Conservation (phyloP, 495 filamentous ascomycete genomes). For the Penicillium longicatenatum region DNA sequence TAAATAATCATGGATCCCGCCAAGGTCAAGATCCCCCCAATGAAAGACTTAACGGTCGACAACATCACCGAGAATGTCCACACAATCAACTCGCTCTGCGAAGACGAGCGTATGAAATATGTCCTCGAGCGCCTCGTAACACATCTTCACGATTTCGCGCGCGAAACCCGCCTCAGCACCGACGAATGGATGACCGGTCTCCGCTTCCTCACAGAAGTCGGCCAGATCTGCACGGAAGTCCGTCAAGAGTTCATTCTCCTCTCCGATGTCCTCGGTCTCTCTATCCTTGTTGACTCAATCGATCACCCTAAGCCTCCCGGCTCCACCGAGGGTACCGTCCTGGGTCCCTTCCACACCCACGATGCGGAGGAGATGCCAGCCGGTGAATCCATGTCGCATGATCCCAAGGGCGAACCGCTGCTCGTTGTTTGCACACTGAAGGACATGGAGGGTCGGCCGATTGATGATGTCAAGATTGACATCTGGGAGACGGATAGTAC, state of each 20-base stretch:
- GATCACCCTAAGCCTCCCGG: constrained; percentile 81
- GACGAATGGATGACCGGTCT: constrained; percentile 79
- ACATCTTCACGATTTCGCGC: constrained; percentile 81
- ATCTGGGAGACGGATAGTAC: constrained; percentile 93
- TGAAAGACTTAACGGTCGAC: constrained; percentile 76
- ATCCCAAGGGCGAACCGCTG: constrained; percentile 59
- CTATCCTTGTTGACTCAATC: constrained; percentile 85
- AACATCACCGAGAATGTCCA: constrained; percentile 82
- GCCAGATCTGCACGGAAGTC: constrained; percentile 71
- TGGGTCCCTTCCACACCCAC: constrained; percentile 93
- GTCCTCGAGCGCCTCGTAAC: constrained; percentile 72
- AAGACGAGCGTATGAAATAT: constrained; percentile 67
- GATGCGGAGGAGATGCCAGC: constrained; percentile 68
- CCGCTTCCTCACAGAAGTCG: constrained; percentile 70
- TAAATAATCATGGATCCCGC: constrained; percentile 51
- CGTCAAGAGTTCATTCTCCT: constrained; percentile 94
- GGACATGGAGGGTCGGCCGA: constrained; percentile 66
- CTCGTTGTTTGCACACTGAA: constrained; percentile 76
- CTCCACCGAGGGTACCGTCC: constrained; percentile 83
- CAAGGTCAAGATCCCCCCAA: constrained; percentile 53
- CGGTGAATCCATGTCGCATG: constrained; percentile 71
- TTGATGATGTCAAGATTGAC: constrained; percentile 74
- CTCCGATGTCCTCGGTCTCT: constrained; percentile 87
- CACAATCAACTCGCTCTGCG: constrained; percentile 70
- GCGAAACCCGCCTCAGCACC: constrained; percentile 76